A percentile compares a stretch with the other conserved stretches of the same genome.
phyloP scores from a whole-genome alignment of 2,329 filamentous ascomycete genomes.

The Purpureocillium lavendulum region DNA sequence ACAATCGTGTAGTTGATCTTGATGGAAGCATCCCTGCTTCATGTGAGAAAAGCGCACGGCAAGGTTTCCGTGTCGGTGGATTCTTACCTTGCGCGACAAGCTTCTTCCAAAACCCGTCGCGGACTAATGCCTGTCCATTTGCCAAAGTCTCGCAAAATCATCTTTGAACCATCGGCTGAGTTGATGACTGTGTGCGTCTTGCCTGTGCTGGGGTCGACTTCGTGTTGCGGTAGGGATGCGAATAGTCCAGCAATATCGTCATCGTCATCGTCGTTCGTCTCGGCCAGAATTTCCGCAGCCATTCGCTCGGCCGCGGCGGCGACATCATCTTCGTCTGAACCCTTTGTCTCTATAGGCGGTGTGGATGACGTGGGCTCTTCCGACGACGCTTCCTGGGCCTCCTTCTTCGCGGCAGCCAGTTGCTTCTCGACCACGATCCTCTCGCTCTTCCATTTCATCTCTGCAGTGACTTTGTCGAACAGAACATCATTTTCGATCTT shows the following conservation, averaged over 20 bases:
- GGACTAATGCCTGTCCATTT: slow-evolving; percentile 72
- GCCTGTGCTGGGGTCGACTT: slow-evolving; percentile 50
- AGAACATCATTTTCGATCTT: slow-evolving; percentile 71
- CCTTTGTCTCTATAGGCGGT: slow-evolving; percentile 22
- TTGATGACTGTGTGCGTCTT: slow-evolving; percentile 49
- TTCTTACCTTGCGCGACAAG: slow-evolving; percentile 67
- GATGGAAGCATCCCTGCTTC: slow-evolving; percentile 56
- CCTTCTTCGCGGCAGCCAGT: slow-evolving; percentile 39
- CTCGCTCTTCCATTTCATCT: slow-evolving; percentile 55
- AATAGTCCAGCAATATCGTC: slow-evolving; percentile 46
- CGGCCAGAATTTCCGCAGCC: slow-evolving; percentile 48
- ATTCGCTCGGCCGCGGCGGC: slow-evolving; percentile 49
- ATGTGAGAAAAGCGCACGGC: slow-evolving; percentile 7
- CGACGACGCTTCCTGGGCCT: slow-evolving; percentile 14
- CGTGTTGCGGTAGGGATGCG: slow-evolving; percentile 50
- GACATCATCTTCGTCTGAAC: slow-evolving; percentile 26
- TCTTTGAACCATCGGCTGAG: slow-evolving; percentile 40
- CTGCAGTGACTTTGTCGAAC: slow-evolving; percentile 60
- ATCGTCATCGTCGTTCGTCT: slow-evolving; percentile 45
- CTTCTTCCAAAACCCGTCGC: slow-evolving; percentile 70
- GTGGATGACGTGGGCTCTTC: slow-evolving; percentile 11
- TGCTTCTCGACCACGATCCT: slow-evolving; percentile 55
- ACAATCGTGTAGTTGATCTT: slow-evolving; percentile 60
- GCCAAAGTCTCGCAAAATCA: slow-evolving; percentile 74
- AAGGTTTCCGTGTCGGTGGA: too few species aligned